These are phyloP conservation scores for Fagus crenata DNA, from an alignment of 306 rosid species.

Conservation along the genomic window DNA sequence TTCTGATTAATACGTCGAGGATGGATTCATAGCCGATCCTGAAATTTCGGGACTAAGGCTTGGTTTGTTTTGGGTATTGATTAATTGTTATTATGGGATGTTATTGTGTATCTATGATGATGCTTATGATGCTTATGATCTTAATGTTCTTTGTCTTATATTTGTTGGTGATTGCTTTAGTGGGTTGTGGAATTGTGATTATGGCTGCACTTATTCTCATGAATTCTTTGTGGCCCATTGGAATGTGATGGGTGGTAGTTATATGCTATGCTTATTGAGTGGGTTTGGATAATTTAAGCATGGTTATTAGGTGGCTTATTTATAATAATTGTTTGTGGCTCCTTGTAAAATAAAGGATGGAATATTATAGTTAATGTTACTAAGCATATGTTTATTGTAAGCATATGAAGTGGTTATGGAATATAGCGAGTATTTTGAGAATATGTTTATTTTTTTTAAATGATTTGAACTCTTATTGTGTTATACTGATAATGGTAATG, in stretches of 20 bases:
- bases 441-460: too few relatives aligned
- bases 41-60: not conserved
- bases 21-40: not conserved
- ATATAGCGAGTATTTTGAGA: too few relatives aligned
- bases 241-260: not conserved
- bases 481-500: not conserved
- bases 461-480: too few relatives aligned
- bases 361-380: too few relatives aligned
- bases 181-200: not conserved
- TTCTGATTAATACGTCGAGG: too few relatives aligned
- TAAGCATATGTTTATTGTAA: too few relatives aligned
- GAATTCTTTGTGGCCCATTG: not conserved
- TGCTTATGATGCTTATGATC: not conserved
- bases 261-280: not conserved
- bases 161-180: not conserved
- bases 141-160: not conserved
- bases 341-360: not conserved
- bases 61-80: constrained; percentile 5
- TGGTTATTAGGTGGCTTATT: not conserved
- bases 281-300: not conserved
- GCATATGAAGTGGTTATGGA: too few relatives aligned
- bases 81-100: not conserved
- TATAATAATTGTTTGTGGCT: not conserved
- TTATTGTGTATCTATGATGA: not conserved
- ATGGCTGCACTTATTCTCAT: not conserved